A percentile compares a stretch with the other conserved stretches of the same genome.
These are phyloP conservation scores for Zalaria obscura DNA, from an alignment of 2,329 filamentous ascomycete species.

Conservation along the genomic window DNA sequence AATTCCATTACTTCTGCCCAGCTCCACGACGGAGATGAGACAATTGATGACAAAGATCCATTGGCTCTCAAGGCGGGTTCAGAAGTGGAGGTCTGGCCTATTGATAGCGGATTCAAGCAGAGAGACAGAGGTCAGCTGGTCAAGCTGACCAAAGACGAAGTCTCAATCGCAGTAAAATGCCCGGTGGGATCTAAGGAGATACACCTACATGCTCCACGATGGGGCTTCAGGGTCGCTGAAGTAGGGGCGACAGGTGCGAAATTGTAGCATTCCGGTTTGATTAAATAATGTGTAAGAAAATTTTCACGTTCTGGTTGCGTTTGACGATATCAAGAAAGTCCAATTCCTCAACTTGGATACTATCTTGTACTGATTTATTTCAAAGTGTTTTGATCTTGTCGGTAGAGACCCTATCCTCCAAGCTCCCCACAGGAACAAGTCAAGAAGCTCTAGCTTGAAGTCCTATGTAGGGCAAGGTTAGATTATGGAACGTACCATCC, in stretches of 20 bases:
- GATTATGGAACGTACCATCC: too few relatives aligned
- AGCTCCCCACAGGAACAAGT: too few relatives aligned
- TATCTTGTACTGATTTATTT: too few relatives aligned
- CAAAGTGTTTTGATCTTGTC: too few relatives aligned
- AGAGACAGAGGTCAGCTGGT: constrained; percentile 44
- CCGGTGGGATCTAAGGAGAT: constrained; percentile 26
- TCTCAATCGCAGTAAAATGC: constrained; percentile 41
- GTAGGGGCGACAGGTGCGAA: constrained; percentile 12
- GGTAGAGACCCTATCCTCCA: too few relatives aligned
- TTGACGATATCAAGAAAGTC: too few relatives aligned
- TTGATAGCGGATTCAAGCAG: constrained; percentile 45
- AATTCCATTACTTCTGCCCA: constrained; percentile 29
- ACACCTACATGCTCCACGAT: constrained; percentile 47
- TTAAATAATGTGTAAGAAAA: too few relatives aligned
- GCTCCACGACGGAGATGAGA: constrained; percentile 31
- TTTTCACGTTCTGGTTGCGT: too few relatives aligned
- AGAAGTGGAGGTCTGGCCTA: constrained; percentile 44
- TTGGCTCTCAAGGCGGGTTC: constrained; percentile 39
- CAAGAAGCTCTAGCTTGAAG: too few relatives aligned
- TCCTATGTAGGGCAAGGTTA: too few relatives aligned
- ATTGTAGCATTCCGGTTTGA: constrained; percentile 8
- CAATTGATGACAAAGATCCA: constrained; percentile 35
- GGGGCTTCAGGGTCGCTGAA: constrained; percentile 39
- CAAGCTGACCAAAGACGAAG: constrained; percentile 37
- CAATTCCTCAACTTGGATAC: too few relatives aligned